Evolutionary conservation across 306 rosid genomes (phyloP).

Genomic region (Canavalia ensiformis): DNA sequence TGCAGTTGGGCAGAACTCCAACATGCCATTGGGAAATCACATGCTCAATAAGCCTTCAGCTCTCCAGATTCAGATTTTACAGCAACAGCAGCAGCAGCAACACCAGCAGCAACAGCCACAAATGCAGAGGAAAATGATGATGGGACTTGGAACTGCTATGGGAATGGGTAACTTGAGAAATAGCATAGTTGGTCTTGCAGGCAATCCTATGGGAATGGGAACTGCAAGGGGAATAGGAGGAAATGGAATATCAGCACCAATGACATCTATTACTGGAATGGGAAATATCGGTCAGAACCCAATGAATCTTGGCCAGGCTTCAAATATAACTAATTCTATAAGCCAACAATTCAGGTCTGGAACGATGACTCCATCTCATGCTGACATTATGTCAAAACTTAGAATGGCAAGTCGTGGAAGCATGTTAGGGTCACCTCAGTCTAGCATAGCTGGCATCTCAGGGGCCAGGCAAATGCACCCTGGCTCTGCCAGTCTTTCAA

Average conservation of each 20-base stretch:
- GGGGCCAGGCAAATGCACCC: conserved; percentile 85
- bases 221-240: conserved; percentile 81
- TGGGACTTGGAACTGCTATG: conserved; percentile 82
- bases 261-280: conserved; percentile 82
- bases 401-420: conserved; percentile 61
- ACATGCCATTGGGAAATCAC: conserved; percentile 73
- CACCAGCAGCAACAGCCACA: conserved; percentile 72
- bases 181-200: conserved; percentile 81
- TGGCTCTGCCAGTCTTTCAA: conserved; percentile 68
- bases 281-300: conserved; percentile 83
- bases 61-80: conserved; percentile 68
- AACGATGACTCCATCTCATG: conserved; percentile 45
- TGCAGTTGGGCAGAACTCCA: conserved; percentile 77
- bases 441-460: conserved; percentile 69
- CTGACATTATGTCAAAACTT: conserved; percentile 57
- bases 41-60: conserved; percentile 71
- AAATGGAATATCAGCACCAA: conserved; percentile 82
- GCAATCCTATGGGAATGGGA: conserved; percentile 80
- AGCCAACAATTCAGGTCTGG: conserved; percentile 75
- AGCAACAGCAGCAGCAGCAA: conserved; percentile 71
- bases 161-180: conserved; percentile 72
- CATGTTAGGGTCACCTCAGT: conserved; percentile 74
- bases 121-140: conserved; percentile 85
- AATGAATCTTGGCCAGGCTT: conserved; percentile 67
- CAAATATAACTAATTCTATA: conserved; percentile 65